phyloP scores from a whole-genome alignment of 768 basidiomycete species.

The Russula foetens region DNA sequence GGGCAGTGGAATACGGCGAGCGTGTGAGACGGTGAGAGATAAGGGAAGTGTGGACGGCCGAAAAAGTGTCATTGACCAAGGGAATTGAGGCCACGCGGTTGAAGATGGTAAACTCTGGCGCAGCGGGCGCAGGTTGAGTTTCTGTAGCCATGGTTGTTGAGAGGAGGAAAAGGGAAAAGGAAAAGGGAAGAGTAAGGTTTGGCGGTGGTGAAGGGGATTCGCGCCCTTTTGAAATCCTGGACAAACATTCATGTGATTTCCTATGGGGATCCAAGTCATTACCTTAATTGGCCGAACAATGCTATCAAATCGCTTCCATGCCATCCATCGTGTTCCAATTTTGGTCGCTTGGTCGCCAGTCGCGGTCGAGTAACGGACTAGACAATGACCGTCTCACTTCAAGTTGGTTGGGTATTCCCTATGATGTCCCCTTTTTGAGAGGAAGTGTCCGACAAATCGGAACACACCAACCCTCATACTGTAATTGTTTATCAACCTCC shows the following conservation, averaged over 20 bases:
- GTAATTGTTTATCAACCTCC: neutral
- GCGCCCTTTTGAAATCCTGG: neutral
- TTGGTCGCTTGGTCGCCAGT: no score
- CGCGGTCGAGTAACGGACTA: no score
- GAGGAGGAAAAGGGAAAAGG: neutral
- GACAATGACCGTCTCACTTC: neutral
- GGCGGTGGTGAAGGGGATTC: neutral
- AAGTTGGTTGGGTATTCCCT: neutral
- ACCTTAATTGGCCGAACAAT: neutral
- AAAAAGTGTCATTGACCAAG: conserved; percentile 55
- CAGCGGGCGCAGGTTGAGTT: conserved; percentile 25
- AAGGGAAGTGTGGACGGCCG: conserved; percentile 51
- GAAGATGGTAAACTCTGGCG: conserved; percentile 55
- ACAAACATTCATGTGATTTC: conserved; percentile 9
- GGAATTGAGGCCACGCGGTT: conserved; percentile 66
- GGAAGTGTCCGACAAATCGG: neutral
- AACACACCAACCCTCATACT: no score
- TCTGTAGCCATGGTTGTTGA: conserved; percentile 32
- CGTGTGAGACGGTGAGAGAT: conserved; percentile 52
- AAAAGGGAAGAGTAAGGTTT: no score
- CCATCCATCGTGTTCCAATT: neutral
- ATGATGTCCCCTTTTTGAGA: neutral
- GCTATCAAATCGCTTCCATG: neutral
- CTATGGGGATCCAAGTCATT: neutral
- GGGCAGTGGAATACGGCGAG: conserved; percentile 57